A percentile compares a stretch with the other conserved stretches of the same genome.
Conservation (phyloP, 1,284 basidiomycete genomes). For the Cystobasidium sp. region DNA sequence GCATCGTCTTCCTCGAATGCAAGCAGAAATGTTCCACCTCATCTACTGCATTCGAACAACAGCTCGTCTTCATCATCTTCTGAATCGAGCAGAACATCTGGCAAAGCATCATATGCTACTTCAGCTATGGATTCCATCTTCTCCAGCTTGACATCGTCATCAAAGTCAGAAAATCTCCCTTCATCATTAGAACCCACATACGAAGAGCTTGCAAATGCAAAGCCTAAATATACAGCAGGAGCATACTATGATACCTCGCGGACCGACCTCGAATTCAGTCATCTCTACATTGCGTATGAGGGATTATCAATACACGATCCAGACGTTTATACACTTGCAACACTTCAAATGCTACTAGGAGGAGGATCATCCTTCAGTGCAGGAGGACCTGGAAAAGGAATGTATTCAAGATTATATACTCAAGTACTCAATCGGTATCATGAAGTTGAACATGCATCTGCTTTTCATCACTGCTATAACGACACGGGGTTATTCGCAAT, state of each 20-base stretch:
- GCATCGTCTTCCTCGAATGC: conserved; percentile 59
- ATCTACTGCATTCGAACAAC: conserved; percentile 56
- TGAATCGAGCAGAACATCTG: conserved; percentile 47
- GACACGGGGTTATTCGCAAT: conserved; percentile 94
- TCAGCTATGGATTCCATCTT: conserved; percentile 41
- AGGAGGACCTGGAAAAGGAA: conserved; percentile 96
- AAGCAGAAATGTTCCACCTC: conserved; percentile 62
- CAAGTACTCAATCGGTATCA: conserved; percentile 94
- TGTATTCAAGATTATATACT: conserved; percentile 98
- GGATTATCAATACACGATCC: conserved; percentile 89
- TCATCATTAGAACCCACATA: conserved; percentile 53
- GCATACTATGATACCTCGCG: conserved; percentile 69
- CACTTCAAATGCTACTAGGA: conserved; percentile 91
- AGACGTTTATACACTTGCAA: conserved; percentile 92
- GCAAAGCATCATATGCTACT: conserved; percentile 49
- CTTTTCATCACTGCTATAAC: conserved; percentile 97
- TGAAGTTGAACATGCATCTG: conserved; percentile 93
- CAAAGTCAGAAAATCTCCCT: conserved; percentile 1
- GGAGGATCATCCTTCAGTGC: conserved; percentile 96
- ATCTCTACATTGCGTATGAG: conserved; percentile 91
- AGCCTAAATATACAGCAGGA: conserved; percentile 84
- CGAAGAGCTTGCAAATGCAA: conserved; percentile 58
- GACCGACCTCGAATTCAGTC: conserved; percentile 78
- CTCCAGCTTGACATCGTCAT: conserved; percentile 5
- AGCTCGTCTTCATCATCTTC: conserved; percentile 48